These are phyloP conservation scores for Takashimella tepidaria DNA, from an alignment of 1,284 basidiomycete genomes.

Conservation along the genomic window DNA sequence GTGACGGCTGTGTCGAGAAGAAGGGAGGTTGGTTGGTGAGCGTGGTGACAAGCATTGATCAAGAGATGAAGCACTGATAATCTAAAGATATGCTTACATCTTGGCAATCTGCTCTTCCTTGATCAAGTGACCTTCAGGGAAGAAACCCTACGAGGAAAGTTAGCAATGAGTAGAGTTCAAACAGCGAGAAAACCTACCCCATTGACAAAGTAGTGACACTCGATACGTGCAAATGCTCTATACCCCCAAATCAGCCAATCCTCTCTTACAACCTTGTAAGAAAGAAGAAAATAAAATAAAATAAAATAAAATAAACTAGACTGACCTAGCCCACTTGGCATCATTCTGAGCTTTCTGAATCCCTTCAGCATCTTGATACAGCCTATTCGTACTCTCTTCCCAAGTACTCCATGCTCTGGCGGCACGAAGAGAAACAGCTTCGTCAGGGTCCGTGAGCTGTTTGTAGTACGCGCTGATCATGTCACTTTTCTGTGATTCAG, in stretches of 20 bases:
- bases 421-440: slow-evolving; percentile 55
- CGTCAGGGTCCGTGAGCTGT: slow-evolving; percentile 69
- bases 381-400: slow-evolving; percentile 81
- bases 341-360: slow-evolving; percentile 68
- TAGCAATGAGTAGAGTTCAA: background rate
- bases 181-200: slow-evolving; percentile 48
- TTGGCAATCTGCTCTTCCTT: slow-evolving; percentile 80
- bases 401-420: slow-evolving; percentile 72
- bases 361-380: slow-evolving; percentile 64
- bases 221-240: slow-evolving; percentile 82
- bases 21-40: too few species aligned
- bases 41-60: background rate
- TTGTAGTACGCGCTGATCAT: slow-evolving; percentile 71
- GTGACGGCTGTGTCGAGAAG: slow-evolving; percentile 57
- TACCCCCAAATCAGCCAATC: slow-evolving; percentile 10
- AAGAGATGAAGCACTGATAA: background rate
- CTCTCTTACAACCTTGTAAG: background rate
- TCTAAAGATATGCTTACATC: slow-evolving; percentile 67
- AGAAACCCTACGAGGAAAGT: slow-evolving; percentile 62
- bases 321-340: slow-evolving; percentile 64
- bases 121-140: slow-evolving; percentile 74
- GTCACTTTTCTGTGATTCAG: slow-evolving; percentile 69
- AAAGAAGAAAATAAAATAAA: too few species aligned
- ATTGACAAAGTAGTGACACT: slow-evolving; percentile 87
- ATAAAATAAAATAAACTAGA: slow-evolving; percentile 18